Base-by-base conservation (phyloP, 768 basidiomycete species). In the Pholiota microspora region DNA sequence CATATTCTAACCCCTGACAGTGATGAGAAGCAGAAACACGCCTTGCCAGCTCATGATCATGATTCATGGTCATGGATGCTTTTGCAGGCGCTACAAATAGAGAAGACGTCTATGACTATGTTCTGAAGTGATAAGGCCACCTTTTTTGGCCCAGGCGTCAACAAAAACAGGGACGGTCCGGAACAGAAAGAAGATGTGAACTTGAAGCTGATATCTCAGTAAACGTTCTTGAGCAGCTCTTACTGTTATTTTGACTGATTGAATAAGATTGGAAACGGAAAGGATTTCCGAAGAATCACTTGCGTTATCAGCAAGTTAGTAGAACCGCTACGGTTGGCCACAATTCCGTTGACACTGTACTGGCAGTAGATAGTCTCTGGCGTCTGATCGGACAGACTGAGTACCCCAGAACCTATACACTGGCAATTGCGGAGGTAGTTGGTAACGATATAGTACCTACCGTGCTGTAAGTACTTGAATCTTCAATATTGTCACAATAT, bases 41-140 rank as follows among this genome's bases (percentile, higher is more conserved):
- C 40, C 40, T 42, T 51, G 51, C 51, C 51, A 51, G 51, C 51
- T 51, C 51, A 51, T 51, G 51, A 51, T 51, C 51, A 51, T 51
- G 51, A 51, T 51, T 29, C 40, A 51, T 18, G 31, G 15, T 42
- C 7, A 42, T 16, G 25, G 16, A 42, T 18, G 27, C 18, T 48
- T 18, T 15, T 16, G 16, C 29, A 48, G 13, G 28, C 15, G n/a
- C n/a, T n/a, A 31, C 25, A 18, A 29, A 32, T n/a, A 18, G 7
- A 32, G 29, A 34, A 31, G 16, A 31, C 18, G n/a, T 6, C n/a
- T 48, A 28, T 48, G 7, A 9, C 12, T 31, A 31, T 9, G 34
- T 40, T 15, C 25, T 50, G 34, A 50, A 36, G 35, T 50, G 49
- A 36, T 25, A 50, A 42, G 40, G 16, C 21, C 23, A 21, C 4